Conservation (phyloP, 2,329 filamentous ascomycete genomes). For the Ambrosiella cleistominuta region DNA sequence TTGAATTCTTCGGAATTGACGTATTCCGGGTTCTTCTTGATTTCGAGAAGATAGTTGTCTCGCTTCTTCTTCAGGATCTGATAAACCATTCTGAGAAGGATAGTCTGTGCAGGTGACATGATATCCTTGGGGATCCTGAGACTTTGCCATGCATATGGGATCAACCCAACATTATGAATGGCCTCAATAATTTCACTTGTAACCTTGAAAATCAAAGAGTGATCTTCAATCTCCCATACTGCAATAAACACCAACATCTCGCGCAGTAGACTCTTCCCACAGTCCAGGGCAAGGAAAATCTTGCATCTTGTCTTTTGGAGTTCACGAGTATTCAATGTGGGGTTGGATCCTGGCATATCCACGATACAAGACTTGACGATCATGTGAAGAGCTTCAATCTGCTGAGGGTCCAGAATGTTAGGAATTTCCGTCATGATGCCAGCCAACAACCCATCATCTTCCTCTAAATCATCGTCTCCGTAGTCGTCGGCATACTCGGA, state of each 20-base stretch:
- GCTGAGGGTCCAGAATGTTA: constrained; percentile 80
- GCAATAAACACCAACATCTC: constrained; percentile 93
- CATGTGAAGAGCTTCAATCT: constrained; percentile 94
- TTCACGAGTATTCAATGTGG: constrained; percentile 33
- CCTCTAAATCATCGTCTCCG: constrained; percentile 47
- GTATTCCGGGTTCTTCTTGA: constrained; percentile 9
- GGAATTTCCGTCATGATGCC: constrained; percentile 85
- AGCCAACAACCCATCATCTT: constrained; percentile 57
- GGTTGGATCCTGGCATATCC: constrained; percentile 43
- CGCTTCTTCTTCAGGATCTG: constrained; percentile 11
- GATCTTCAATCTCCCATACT: constrained; percentile 88
- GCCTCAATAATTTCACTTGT: constrained; percentile 92
- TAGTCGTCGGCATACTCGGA: constrained; percentile 21
- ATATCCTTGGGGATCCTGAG: constrained; percentile 89
- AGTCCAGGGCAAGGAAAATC: constrained; percentile 75
- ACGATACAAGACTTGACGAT: constrained; percentile 92
- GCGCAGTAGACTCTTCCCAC: constrained; percentile 71
- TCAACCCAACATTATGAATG: constrained; percentile 70
- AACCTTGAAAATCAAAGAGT: constrained; percentile 89
- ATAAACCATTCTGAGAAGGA: constrained; percentile 68
- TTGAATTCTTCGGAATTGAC: constrained; percentile 10
- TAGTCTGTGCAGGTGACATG: constrained; percentile 84
- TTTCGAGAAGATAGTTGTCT: constrained; percentile 1
- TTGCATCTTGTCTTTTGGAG: constrained; percentile 82
- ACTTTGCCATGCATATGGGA: constrained; percentile 83